phyloP scores from a whole-genome alignment of 345 rosid species.

The Carallia pectinifolia region DNA sequence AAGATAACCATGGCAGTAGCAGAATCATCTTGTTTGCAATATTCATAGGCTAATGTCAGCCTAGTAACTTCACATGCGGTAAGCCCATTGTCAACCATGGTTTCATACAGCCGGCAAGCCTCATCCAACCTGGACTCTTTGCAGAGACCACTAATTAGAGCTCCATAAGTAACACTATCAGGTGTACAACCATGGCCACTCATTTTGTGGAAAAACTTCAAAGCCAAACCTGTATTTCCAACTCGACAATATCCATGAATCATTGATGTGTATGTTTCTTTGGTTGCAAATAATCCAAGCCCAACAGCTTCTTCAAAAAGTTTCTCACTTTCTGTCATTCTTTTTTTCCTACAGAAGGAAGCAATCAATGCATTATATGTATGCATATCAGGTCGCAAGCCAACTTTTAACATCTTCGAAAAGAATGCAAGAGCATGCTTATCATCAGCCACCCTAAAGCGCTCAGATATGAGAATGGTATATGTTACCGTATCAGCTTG shows the following conservation, averaged over 20 bases:
- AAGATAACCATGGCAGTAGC: constrained; percentile 75
- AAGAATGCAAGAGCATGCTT: constrained; percentile 53
- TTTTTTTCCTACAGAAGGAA: constrained; percentile 63
- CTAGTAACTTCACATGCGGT: constrained; percentile 80
- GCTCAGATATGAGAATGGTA: constrained; percentile 78
- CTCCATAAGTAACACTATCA: constrained; percentile 74
- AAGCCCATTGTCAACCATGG: constrained; percentile 70
- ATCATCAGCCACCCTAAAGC: constrained; percentile 50
- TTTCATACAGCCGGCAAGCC: constrained; percentile 63
- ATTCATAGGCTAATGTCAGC: constrained; percentile 77
- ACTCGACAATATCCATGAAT: constrained; percentile 67
- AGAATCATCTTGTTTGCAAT: constrained; percentile 71
- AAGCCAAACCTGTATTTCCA: constrained; percentile 46
- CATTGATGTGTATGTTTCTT: constrained; percentile 88
- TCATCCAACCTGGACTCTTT: constrained; percentile 69
- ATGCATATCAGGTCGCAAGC: constrained; percentile 59
- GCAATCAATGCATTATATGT: constrained; percentile 64
- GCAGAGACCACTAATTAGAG: constrained; percentile 84
- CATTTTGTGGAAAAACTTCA: constrained; percentile 61
- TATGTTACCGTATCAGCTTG: constrained; percentile 75
- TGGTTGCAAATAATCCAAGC: constrained; percentile 66
- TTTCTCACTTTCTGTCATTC: constrained; percentile 64
- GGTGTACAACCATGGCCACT: constrained; percentile 53
- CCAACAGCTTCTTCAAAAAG: constrained; percentile 49
- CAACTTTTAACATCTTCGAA: constrained; percentile 63